These are phyloP conservation scores for Thelonectria olida DNA, from an alignment of 2,329 filamentous ascomycete genomes.

Conservation along the genomic window DNA sequence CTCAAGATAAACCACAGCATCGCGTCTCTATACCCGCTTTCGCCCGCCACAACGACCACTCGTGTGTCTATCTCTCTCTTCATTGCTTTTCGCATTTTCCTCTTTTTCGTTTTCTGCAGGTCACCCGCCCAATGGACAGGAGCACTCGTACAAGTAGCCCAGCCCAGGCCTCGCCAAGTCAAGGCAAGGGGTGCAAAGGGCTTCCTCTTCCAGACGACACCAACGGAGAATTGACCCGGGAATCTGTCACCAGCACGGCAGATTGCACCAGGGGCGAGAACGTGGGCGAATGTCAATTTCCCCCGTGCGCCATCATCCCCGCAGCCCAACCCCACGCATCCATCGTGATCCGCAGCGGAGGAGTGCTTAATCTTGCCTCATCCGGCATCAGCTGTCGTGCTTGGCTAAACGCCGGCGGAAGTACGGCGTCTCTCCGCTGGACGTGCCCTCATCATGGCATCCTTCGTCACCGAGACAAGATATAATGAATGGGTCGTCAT, in stretches of 20 bases:
- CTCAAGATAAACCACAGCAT: background rate
- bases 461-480: background rate
- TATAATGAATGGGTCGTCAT: constrained; percentile 26
- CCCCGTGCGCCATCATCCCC: constrained; percentile 11
- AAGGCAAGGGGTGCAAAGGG: constrained; percentile 27
- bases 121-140: constrained; percentile 26
- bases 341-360: background rate
- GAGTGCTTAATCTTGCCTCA: constrained; percentile 19
- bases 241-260: constrained; percentile 10
- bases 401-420: constrained; percentile 26
- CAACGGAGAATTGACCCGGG: constrained; percentile 8
- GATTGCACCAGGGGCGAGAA: background rate
- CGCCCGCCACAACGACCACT: background rate
- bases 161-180: background rate
- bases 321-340: constrained; percentile 8
- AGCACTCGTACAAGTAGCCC: background rate
- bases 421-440: constrained; percentile 2
- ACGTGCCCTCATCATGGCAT: background rate
- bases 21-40: constrained; percentile 7
- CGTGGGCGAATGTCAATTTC: constrained; percentile 13
- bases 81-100: constrained; percentile 6
- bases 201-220: constrained; percentile 24
- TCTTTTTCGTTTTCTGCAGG: constrained; percentile 20
- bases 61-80: background rate
- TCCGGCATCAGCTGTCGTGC: constrained; percentile 6